A percentile compares a stretch with the other conserved stretches of the same genome.
These are phyloP conservation scores for Aspergillus spinulosporus DNA, from an alignment of 2,329 filamentous ascomycete species.

Conservation along the genomic window DNA sequence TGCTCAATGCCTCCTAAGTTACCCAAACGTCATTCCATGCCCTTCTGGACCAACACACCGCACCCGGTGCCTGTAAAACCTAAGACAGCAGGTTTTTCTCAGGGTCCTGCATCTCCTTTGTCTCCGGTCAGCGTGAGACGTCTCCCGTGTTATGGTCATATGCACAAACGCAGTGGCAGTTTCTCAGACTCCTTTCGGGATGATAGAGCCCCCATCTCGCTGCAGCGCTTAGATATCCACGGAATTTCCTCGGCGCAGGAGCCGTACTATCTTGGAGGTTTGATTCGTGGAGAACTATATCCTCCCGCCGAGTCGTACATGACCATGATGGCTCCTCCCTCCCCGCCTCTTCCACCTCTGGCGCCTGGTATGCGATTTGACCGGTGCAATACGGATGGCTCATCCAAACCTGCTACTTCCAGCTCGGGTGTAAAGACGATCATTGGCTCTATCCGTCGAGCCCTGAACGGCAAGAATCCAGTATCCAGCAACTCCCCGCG, in stretches of 20 bases:
- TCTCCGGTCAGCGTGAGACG: constrained; percentile 34
- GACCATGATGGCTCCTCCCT: constrained; percentile 60
- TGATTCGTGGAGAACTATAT: constrained; percentile 82
- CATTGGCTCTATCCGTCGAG: constrained; percentile 80
- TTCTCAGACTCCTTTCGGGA: constrained; percentile 82
- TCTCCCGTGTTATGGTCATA: constrained; percentile 54
- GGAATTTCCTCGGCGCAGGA: constrained; percentile 55
- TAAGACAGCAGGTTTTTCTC: constrained; percentile 31
- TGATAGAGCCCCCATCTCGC: constrained; percentile 55
- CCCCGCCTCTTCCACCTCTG: constrained; percentile 40
- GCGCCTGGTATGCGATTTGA: constrained; percentile 26
- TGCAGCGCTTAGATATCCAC: constrained; percentile 45
- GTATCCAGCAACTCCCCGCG: constrained; percentile 36
- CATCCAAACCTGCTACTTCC: constrained; percentile 29
- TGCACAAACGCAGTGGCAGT: constrained; percentile 82
- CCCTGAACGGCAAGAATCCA: constrained; percentile 63
- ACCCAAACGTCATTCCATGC: constrained; percentile 39
- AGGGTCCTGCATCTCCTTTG: constrained; percentile 30
- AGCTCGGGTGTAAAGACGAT: constrained; percentile 78
- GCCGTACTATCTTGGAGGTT: constrained; percentile 72
- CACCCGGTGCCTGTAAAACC: constrained; percentile 45
- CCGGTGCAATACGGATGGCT: constrained; percentile 34
- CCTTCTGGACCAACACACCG: constrained; percentile 37
- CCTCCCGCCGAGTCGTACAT: constrained; percentile 82
- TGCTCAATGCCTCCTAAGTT: constrained; percentile 59